phyloP scores from a whole-genome alignment of 768 basidiomycete species.

The Podaxis sp. region DNA sequence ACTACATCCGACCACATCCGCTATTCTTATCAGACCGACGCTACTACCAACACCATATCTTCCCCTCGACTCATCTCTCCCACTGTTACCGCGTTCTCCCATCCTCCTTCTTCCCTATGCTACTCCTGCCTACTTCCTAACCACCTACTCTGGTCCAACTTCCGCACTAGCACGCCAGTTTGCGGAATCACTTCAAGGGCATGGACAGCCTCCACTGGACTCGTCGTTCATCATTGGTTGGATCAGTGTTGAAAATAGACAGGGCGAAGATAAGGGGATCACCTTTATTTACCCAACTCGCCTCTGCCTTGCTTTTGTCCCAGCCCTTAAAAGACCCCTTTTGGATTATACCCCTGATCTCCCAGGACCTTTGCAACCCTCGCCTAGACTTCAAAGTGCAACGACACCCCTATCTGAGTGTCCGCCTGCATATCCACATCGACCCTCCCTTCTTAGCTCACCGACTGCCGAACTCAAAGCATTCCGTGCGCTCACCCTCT shows the following conservation, averaged over 20 bases:
- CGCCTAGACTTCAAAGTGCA: conserved; percentile 36
- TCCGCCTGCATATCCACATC: conserved; percentile 11
- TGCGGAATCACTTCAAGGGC: conserved; percentile 53
- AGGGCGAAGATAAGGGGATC: conserved; percentile 77
- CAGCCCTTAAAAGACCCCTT: conserved; percentile 30
- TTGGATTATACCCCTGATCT: conserved; percentile 60
- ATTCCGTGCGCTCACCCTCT: conserved; percentile 49
- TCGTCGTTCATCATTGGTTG: conserved; percentile 60
- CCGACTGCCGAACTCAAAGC: conserved; percentile 23
- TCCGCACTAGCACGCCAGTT: conserved; percentile 61
- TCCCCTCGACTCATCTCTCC: conserved; percentile 39
- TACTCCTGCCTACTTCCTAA: conserved; percentile 68
- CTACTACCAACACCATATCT: conserved; percentile 55
- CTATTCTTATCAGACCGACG: conserved; percentile 61
- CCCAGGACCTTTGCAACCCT: conserved; percentile 56
- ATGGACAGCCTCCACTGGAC: conserved; percentile 33
- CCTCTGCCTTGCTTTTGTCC: conserved; percentile 49
- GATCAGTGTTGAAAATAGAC: conserved; percentile 71
- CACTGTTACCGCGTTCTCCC: conserved; percentile 56
- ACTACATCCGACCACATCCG: conserved; percentile 36
- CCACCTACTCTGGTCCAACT: conserved; percentile 66
- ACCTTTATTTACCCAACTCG: conserved; percentile 67
- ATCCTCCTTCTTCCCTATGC: conserved; percentile 68
- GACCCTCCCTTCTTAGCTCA: conserved; percentile 26
- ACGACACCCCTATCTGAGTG: conserved; percentile 20